Base-by-base conservation (phyloP, 495 filamentous ascomycete species). In the Acidiella bohemica region DNA sequence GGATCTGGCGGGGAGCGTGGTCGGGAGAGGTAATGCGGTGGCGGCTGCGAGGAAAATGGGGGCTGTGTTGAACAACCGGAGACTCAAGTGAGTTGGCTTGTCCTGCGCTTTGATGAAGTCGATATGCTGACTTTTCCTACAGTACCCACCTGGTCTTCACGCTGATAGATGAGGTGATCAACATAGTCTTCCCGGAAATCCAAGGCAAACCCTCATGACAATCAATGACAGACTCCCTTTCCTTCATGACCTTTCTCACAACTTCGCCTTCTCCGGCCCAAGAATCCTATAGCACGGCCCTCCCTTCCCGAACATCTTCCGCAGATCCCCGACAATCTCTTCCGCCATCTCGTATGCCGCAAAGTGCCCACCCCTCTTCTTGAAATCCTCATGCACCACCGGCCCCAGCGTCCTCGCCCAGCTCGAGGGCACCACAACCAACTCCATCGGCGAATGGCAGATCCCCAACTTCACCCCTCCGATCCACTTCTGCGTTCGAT, bases 1-100 rank as follows among this genome's bases (percentile, higher is more conserved):
- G 5, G 75, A 73, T 29, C 60, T 68, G 4, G 68, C 66, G 20
- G 55, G 59, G n/a, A 61, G 58, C 49, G 61, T 64, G 24, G 61
- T 64, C 25, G 61, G 61, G 3, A 61, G 51, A 36, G 39, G 28
- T 21, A 64, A 64, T 55, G 61, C 59, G 31, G 42, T 53, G 36
- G 53, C 40, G 18, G 61, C 61, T 22, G 54, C 50, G 35, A 36
- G 54, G 18, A 58, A 56, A 53, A 44, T 64, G 17, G 31, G 52
- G 5, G 56, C 58, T n/a, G 42, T 53, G 42, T 20, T 63, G 21
- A 64, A 64, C 44, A 64, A 64, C 52, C 49, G 52, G 40, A 32
- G 58, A 30, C 51, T 64, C 28, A 62, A 64, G 60, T 63, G 37
- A 55, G 58, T 56, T 18, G 23, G 16, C 11, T 37, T 12, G 19